Conservation (phyloP, 2,329 filamentous ascomycete genomes). For the Onygena corvina region DNA sequence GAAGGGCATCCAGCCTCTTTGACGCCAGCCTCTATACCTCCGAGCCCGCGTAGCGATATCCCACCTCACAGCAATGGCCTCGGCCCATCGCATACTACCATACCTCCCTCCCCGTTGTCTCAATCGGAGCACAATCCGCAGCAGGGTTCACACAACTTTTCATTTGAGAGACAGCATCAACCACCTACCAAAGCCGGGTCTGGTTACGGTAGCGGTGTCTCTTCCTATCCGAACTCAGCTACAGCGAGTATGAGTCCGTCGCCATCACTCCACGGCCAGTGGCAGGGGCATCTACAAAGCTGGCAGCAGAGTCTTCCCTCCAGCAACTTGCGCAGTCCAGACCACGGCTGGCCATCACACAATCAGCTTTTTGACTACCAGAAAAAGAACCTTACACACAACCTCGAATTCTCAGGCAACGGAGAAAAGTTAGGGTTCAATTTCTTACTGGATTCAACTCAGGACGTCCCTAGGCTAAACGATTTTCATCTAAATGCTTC, state of each 20-base stretch:
- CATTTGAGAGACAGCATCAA: conserved; percentile 10
- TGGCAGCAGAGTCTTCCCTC: conserved; percentile 6
- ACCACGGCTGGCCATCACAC: conserved; percentile 20
- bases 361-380: conserved; percentile 32
- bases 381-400: conserved; percentile 38
- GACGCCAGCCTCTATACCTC: neutral
- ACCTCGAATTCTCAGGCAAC: conserved; percentile 45
- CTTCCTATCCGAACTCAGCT: conserved; percentile 19
- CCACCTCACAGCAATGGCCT: neutral
- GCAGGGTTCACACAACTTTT: conserved; percentile 3
- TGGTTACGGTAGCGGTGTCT: neutral
- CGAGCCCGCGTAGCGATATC: neutral
- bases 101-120: conserved; percentile 11
- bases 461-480: conserved; percentile 43
- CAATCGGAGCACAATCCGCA: conserved; percentile 12
- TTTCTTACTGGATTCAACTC: conserved; percentile 53
- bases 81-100: neutral
- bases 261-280: conserved; percentile 9
- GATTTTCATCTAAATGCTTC: conserved; percentile 28
- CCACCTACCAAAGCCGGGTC: conserved; percentile 12
- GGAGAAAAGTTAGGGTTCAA: conserved; percentile 59
- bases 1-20: neutral
- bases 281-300: conserved; percentile 7
- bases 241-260: conserved; percentile 35
- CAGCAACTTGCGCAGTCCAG: conserved; percentile 13